A percentile compares a stretch with the other conserved stretches of the same genome.
These are phyloP conservation scores for Eleusine indica DNA, from an alignment of 176 grass and related monocot species.

Conservation along the genomic window DNA sequence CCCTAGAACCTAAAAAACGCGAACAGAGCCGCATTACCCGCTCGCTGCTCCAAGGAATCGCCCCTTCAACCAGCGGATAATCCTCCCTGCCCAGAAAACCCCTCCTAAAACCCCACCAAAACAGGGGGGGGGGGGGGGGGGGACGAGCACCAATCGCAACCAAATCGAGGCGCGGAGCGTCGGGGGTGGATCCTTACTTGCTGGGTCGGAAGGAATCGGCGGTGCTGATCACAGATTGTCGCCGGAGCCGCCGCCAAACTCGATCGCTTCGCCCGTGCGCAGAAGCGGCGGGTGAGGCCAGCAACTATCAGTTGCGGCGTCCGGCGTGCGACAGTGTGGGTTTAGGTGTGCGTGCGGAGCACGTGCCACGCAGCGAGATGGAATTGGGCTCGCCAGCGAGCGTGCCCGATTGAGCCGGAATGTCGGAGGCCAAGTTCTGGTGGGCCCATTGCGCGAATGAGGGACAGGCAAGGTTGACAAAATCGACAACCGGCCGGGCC, in stretches of 20 bases:
- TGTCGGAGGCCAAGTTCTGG: no score
- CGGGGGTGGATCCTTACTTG: conserved; percentile 28
- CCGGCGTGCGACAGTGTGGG: background rate
- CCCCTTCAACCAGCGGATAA: background rate
- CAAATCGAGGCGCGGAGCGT: background rate
- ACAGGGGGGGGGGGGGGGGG: background rate
- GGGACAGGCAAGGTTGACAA: no score
- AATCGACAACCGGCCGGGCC: no score
- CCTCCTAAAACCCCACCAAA: conserved; percentile 24
- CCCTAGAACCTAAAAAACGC: background rate
- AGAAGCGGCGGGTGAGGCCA: background rate
- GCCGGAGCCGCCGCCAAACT: background rate
- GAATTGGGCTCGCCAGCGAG: no score
- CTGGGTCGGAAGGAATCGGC: background rate
- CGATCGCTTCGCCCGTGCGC: conserved; percentile 26
- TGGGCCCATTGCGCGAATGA: no score
- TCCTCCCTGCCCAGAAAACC: background rate
- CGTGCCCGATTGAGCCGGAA: no score
- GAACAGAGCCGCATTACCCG: background rate
- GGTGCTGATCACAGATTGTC: background rate
- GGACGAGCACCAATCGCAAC: background rate
- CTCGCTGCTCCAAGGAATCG: background rate
- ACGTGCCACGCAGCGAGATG: background rate
- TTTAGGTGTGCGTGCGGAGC: no score
- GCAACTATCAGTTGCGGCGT: background rate